These are phyloP conservation scores for Suillus spraguei DNA, from an alignment of 768 basidiomycete species.

Conservation along the genomic window DNA sequence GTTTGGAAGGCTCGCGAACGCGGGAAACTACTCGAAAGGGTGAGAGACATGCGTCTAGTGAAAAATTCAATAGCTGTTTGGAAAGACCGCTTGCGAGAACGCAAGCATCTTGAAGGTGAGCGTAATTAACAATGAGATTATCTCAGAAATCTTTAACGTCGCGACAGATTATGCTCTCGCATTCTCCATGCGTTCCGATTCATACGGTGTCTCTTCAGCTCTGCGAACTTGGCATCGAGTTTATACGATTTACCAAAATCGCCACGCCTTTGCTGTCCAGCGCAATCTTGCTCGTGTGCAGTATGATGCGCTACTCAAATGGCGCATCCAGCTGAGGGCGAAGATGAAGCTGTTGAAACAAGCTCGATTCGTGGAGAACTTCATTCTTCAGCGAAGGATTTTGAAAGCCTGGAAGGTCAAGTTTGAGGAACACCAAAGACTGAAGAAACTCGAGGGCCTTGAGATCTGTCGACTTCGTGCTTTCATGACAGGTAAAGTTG, in stretches of 20 bases:
- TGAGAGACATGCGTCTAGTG: slow-evolving; percentile 47
- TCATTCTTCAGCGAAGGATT: slow-evolving; percentile 48
- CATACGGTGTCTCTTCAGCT: slow-evolving; percentile 37
- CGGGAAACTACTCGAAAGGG: slow-evolving; percentile 56
- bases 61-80: slow-evolving; percentile 53
- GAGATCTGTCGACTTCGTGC: slow-evolving; percentile 38
- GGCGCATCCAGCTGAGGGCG: slow-evolving; percentile 57
- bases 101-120: slow-evolving; percentile 49
- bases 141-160: slow-evolving; percentile 11
- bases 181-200: slow-evolving; percentile 49
- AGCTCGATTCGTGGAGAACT: slow-evolving; percentile 55
- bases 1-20: slow-evolving; percentile 74
- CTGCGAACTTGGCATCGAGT: slow-evolving; percentile 51
- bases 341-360: slow-evolving; percentile 52
- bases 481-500: slow-evolving; percentile 35
- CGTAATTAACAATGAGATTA: slow-evolving; percentile 9
- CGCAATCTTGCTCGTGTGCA: slow-evolving; percentile 32
- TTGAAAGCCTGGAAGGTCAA: slow-evolving; percentile 53
- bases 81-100: slow-evolving; percentile 45
- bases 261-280: slow-evolving; percentile 48
- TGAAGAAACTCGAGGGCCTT: slow-evolving; percentile 46
- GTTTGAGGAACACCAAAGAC: slow-evolving; percentile 45
- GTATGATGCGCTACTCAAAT: slow-evolving; percentile 52
- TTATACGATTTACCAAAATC: slow-evolving; percentile 47
- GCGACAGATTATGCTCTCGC: slow-evolving; percentile 49